Conservation (phyloP, 495 filamentous ascomycete species). For the Penicillium crystallinum region DNA sequence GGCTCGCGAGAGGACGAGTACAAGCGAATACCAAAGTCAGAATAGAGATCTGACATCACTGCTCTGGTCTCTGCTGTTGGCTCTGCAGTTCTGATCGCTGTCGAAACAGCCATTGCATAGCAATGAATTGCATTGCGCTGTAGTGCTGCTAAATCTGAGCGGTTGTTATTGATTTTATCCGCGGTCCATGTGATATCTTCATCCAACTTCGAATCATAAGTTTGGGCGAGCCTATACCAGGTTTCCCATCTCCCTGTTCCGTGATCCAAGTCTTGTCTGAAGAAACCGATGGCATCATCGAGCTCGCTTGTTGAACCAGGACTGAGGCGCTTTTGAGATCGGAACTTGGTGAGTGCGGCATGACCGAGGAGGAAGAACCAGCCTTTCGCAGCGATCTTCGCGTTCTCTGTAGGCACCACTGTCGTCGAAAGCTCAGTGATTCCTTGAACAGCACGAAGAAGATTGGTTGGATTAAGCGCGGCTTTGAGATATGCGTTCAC, state of each 20-base stretch:
- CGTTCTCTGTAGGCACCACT: constrained; percentile 45
- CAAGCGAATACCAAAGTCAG: constrained; percentile 82
- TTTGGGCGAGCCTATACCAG: constrained; percentile 91
- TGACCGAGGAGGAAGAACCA: constrained; percentile 92
- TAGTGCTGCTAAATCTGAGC: constrained; percentile 62
- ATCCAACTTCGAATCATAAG: constrained; percentile 85
- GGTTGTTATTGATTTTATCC: constrained; percentile 88
- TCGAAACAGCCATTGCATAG: constrained; percentile 84
- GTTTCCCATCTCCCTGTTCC: constrained; percentile 85
- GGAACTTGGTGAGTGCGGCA: constrained; percentile 81
- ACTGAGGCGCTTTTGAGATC: constrained; percentile 72
- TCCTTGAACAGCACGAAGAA: constrained; percentile 74
- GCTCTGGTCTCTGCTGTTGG: constrained; percentile 55
- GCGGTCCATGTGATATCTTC: constrained; percentile 92
- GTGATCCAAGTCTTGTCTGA: constrained; percentile 82
- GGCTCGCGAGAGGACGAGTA: constrained; percentile 90
- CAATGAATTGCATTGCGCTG: constrained; percentile 88
- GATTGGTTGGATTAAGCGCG: constrained; percentile 74
- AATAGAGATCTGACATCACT: constrained; percentile 76
- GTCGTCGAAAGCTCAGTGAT: constrained; percentile 57
- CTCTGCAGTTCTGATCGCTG: constrained; percentile 58
- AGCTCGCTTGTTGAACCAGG: constrained; percentile 79
- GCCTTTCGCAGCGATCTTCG: constrained; percentile 67
- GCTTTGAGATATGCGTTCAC: constrained; percentile 71
- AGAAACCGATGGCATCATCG: constrained; percentile 73